phyloP scores from a whole-genome alignment of 176 grass and related monocot genomes.

The Guadua angustifolia region DNA sequence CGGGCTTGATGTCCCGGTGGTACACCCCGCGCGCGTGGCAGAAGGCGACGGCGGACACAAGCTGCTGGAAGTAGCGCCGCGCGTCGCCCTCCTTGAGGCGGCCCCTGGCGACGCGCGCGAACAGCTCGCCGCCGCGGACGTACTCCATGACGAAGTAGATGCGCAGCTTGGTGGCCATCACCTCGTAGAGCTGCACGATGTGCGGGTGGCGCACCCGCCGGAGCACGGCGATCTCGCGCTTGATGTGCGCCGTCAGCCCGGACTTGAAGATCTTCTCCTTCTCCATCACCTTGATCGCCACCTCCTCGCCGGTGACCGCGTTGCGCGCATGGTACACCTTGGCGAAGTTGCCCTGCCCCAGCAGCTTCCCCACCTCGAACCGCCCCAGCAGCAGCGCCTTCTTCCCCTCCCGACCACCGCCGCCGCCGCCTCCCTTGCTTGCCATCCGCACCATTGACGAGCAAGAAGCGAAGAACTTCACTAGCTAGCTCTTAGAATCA shows the following conservation, averaged over 20 bases:
- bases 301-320: slow-evolving; percentile 63
- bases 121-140: slow-evolving; percentile 95
- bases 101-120: slow-evolving; percentile 73
- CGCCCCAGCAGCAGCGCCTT: slow-evolving; percentile 69
- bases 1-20: slow-evolving; percentile 96
- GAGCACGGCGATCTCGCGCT: slow-evolving; percentile 96
- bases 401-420: slow-evolving; percentile 34
- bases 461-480: background rate
- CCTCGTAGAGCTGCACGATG: slow-evolving; percentile 92
- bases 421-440: slow-evolving; percentile 34
- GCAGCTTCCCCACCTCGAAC: slow-evolving; percentile 83
- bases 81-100: no score
- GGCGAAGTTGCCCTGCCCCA: slow-evolving; percentile 89
- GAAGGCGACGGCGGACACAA: background rate
- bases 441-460: slow-evolving; percentile 44
- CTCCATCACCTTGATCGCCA: slow-evolving; percentile 92
- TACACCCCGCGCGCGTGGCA: slow-evolving; percentile 96
- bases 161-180: slow-evolving; percentile 92
- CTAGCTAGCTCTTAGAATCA: slow-evolving; percentile 17
- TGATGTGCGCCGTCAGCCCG: slow-evolving; percentile 77
- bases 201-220: slow-evolving; percentile 92
- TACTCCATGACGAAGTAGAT: slow-evolving; percentile 99
- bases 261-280: slow-evolving; percentile 89
- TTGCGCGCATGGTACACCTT: slow-evolving; percentile 93
- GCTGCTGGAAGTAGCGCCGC: no score